phyloP scores from a whole-genome alignment of 1,284 basidiomycete genomes.

The Wallemia hederae region DNA sequence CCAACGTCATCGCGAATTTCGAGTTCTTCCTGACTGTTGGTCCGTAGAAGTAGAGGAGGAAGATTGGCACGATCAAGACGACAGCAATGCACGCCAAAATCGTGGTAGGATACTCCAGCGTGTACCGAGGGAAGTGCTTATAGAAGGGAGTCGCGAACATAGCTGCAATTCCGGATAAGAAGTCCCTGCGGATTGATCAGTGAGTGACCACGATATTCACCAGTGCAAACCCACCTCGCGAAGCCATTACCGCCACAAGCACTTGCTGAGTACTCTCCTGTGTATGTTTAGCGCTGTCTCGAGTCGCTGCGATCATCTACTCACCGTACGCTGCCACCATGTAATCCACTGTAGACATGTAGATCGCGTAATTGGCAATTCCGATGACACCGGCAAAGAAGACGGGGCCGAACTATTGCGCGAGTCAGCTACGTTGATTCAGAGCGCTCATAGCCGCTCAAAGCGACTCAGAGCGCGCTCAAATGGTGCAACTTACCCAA shows the following conservation, averaged over 20 bases:
- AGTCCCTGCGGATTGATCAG: slow-evolving; percentile 7
- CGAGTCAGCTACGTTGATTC: too few species aligned
- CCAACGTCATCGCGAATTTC: neutral
- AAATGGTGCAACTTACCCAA: too few species aligned
- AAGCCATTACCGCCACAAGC: slow-evolving; percentile 16
- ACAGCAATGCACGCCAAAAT: neutral
- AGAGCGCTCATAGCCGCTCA: too few species aligned
- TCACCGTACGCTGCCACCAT: slow-evolving; percentile 17
- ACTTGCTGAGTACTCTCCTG: slow-evolving; percentile 17
- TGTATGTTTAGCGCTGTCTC: too few species aligned
- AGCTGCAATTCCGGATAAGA: slow-evolving; percentile 18
- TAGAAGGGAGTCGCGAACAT: slow-evolving; percentile 19
- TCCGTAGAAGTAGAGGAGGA: neutral
- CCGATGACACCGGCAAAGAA: slow-evolving; percentile 17
- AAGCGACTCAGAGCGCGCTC: too few species aligned
- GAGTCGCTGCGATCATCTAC: slow-evolving; percentile 17
- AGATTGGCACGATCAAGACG: neutral
- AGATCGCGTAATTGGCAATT: slow-evolving; percentile 15
- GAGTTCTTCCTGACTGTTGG: neutral
- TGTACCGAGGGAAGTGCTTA: neutral
- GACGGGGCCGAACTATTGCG: slow-evolving; percentile 18
- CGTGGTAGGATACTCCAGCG: neutral
- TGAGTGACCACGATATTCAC: neutral
- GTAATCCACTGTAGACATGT: slow-evolving; percentile 17
- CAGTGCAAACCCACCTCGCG: slow-evolving; percentile 2